A percentile compares a stretch with the other conserved stretches of the same genome.
Evolutionary conservation across 768 basidiomycete species (phyloP).

Genomic region (Mycena filopes): DNA sequence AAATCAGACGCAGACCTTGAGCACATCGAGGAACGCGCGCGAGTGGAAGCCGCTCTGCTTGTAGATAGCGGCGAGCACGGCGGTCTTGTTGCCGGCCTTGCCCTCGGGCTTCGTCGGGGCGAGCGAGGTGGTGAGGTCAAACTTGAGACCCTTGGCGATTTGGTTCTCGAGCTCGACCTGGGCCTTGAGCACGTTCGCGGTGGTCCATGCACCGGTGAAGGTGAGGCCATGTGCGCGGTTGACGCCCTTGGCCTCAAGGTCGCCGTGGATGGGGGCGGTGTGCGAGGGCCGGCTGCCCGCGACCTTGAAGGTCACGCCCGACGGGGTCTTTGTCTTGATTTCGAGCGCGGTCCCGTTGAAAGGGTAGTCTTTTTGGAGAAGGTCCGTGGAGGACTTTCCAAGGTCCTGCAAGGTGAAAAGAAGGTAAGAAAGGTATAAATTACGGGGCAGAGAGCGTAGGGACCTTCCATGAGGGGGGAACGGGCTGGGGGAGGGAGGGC

Average conservation of each 20-base stretch:
- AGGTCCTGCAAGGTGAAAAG: constrained; percentile 71
- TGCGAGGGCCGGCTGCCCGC: constrained; percentile 84
- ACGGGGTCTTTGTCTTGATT: constrained; percentile 90
- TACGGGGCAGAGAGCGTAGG: neutral
- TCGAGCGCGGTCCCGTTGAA: constrained; percentile 79
- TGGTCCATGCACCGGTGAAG: constrained; percentile 97
- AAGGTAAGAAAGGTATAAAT: constrained; percentile 13
- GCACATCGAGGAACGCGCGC: constrained; percentile 88
- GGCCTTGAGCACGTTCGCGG: constrained; percentile 90
- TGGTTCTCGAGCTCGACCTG: constrained; percentile 96
- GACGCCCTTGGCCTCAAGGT: constrained; percentile 95
- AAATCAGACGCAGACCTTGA: constrained; percentile 72
- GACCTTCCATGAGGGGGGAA: constrained; percentile 98
- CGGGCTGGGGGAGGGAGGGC: constrained; percentile 95
- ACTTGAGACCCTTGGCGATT: constrained; percentile 96
- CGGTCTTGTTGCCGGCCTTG: constrained; percentile 77
- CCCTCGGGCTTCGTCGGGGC: constrained; percentile 78
- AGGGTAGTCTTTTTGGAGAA: constrained; percentile 92
- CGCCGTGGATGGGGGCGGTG: constrained; percentile 78
- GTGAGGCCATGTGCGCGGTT: constrained; percentile 93
- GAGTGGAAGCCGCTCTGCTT: constrained; percentile 97
- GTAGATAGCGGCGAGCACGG: constrained; percentile 86
- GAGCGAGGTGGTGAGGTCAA: constrained; percentile 87
- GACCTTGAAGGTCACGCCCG: constrained; percentile 94
- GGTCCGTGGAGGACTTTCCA: constrained; percentile 97